Evolutionary conservation across 495 filamentous ascomycete species (phyloP).

Genomic region (Hyphodiscus hymeniophilus): DNA sequence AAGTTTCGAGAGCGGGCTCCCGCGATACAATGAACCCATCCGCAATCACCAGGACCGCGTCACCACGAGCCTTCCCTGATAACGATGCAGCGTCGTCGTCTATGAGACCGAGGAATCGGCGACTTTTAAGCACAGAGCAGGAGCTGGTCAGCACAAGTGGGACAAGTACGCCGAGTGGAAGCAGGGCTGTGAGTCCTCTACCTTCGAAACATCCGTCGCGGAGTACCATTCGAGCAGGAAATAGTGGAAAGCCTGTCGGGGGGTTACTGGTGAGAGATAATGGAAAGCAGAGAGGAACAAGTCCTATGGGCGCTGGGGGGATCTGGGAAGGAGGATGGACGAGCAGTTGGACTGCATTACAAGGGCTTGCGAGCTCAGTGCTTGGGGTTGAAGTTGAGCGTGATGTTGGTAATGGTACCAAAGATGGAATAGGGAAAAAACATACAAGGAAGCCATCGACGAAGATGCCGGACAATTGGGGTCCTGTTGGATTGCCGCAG

Average conservation of each 20-base stretch:
- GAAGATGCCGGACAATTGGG: slow-evolving; percentile 19
- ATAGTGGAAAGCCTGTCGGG: slow-evolving; percentile 15
- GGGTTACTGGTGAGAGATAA: slow-evolving; percentile 18
- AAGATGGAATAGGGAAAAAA: background rate
- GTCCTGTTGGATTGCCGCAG: slow-evolving; percentile 26
- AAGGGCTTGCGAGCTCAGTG: slow-evolving; percentile 27
- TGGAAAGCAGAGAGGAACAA: slow-evolving; percentile 10
- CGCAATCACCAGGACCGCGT: no score
- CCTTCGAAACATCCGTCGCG: slow-evolving; percentile 20
- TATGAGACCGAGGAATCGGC: slow-evolving; percentile 19
- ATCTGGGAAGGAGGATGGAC: slow-evolving; percentile 16
- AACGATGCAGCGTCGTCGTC: background rate
- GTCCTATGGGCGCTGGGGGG: slow-evolving; percentile 10
- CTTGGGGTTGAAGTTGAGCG: slow-evolving; percentile 17
- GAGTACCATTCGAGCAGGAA: background rate
- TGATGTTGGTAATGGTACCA: slow-evolving; percentile 1
- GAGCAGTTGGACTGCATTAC: slow-evolving; percentile 23
- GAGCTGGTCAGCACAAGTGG: slow-evolving; percentile 18
- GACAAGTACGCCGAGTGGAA: slow-evolving; percentile 10
- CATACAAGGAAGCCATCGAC: background rate
- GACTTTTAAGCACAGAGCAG: slow-evolving; percentile 13
- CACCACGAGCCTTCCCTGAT: no score
- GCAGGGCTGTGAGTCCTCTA: slow-evolving; percentile 20
- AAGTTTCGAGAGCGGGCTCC: no score
- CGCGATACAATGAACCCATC: no score